Evolutionary conservation across 2,329 filamentous ascomycete species (phyloP).

Genomic region (Thermoascus crustaceus): DNA sequence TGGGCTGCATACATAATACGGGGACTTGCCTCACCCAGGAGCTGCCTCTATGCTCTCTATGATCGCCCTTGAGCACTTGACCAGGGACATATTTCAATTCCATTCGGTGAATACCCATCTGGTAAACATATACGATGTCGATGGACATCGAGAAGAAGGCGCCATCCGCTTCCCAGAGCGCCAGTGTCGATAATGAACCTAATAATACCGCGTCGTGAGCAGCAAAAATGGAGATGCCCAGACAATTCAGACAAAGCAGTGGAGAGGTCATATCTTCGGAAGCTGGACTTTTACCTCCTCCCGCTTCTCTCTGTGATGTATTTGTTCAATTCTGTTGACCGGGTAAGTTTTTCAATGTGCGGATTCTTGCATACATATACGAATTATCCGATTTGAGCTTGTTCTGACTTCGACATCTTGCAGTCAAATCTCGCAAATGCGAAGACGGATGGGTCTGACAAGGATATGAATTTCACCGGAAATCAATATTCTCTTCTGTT

Average conservation of each 20-base stretch:
- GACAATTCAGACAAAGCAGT: neutral
- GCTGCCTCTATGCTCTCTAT: too few relatives aligned
- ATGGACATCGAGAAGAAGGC: neutral
- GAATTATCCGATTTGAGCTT: too few relatives aligned
- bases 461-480: conserved; percentile 25
- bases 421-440: conserved; percentile 15
- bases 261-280: neutral
- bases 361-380: neutral
- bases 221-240: neutral
- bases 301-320: conserved; percentile 2
- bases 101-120: too few relatives aligned
- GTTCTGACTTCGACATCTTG: neutral
- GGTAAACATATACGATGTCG: neutral
- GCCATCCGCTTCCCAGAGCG: neutral
- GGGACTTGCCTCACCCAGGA: too few relatives aligned
- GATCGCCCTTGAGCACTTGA: too few relatives aligned
- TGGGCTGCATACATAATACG: too few relatives aligned
- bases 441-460: conserved; percentile 43
- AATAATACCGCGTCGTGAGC: neutral
- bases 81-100: too few relatives aligned
- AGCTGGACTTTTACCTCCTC: conserved; percentile 1
- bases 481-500: conserved; percentile 28
- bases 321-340: conserved; percentile 2
- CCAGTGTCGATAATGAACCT: neutral
- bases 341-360: neutral